Percentiles rank a stretch among this genome's conserved stretches.
phyloP scores from a whole-genome alignment of 345 rosid species.

The Limnanthes douglasii region DNA sequence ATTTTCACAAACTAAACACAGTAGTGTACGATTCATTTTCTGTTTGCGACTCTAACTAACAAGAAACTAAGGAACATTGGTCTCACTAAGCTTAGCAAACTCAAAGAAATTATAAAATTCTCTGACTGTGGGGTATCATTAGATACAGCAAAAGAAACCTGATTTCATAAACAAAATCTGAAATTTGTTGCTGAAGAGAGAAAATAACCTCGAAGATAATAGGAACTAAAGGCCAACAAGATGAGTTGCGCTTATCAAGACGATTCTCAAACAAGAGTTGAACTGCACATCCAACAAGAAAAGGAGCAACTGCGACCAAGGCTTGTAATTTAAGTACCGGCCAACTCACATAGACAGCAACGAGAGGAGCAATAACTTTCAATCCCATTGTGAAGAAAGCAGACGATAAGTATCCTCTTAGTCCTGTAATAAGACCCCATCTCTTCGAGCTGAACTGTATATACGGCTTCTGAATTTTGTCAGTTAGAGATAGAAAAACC shows the following conservation, averaged over 20 bases:
- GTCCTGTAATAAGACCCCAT: constrained; percentile 83
- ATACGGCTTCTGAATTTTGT: constrained; percentile 65
- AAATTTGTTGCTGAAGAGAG: too few species aligned
- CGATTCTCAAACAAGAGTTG: constrained; percentile 45
- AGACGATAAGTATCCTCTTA: constrained; percentile 56
- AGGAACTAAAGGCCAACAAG: constrained; percentile 82
- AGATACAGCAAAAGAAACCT: too few species aligned
- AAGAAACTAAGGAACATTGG: too few species aligned
- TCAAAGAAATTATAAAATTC: too few species aligned
- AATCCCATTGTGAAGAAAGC: constrained; percentile 47
- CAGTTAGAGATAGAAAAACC: constrained; percentile 42
- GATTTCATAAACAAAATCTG: too few species aligned
- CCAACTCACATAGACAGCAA: constrained; percentile 51
- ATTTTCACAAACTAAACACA: too few species aligned
- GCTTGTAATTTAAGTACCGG: constrained; percentile 53
- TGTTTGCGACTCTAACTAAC: too few species aligned
- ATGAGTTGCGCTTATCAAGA: constrained; percentile 40
- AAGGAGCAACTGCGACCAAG: constrained; percentile 52
- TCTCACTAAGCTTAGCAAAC: too few species aligned
- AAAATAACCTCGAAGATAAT: constrained; percentile 86
- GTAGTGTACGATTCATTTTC: too few species aligned
- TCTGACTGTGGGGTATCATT: too few species aligned
- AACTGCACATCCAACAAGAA: constrained; percentile 54
- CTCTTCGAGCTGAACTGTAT: constrained; percentile 68
- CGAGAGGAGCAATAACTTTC: constrained; percentile 42